Percentiles rank a stretch among this genome's conserved stretches.
Conservation (phyloP, 2,329 filamentous ascomycete species). For the Periconia sp. region DNA sequence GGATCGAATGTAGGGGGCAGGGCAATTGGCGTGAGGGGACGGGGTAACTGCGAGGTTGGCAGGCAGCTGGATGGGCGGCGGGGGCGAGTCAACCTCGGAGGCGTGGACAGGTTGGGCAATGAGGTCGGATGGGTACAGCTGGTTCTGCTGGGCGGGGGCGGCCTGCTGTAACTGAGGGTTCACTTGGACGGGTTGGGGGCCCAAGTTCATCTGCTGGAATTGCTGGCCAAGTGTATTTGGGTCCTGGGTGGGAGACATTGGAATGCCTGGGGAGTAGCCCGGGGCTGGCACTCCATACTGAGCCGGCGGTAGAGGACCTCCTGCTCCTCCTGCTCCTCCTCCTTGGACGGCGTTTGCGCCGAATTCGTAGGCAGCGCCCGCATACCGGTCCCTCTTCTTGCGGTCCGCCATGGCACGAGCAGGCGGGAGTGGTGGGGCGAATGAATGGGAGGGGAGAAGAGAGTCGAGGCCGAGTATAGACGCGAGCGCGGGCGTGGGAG, state of each 20-base stretch:
- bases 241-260: constrained; percentile 49
- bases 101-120: constrained; percentile 93
- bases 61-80: constrained; percentile 86
- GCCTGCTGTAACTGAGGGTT: constrained; percentile 34
- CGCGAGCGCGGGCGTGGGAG: not conserved
- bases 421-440: not conserved
- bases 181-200: constrained; percentile 50
- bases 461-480: not conserved
- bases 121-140: constrained; percentile 88
- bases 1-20: constrained; percentile 90
- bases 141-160: constrained; percentile 59
- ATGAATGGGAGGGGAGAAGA: constrained; percentile 1
- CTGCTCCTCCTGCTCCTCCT: constrained; percentile 42
- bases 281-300: constrained; percentile 43
- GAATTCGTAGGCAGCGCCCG: constrained; percentile 92
- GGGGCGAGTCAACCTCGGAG: constrained; percentile 85
- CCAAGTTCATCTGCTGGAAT: constrained; percentile 77
- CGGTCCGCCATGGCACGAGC: constrained; percentile 34
- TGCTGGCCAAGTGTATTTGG: constrained; percentile 70
- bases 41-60: constrained; percentile 92
- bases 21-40: constrained; percentile 87
- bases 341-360: constrained; percentile 67
- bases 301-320: constrained; percentile 32
- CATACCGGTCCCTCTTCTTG: constrained; percentile 95
- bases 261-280: constrained; percentile 23